Evolutionary conservation across 2,329 filamentous ascomycete genomes (phyloP), one percentile per base, ranked within the genome.

Genomic region (Albifimbria verrucaria): DNA sequence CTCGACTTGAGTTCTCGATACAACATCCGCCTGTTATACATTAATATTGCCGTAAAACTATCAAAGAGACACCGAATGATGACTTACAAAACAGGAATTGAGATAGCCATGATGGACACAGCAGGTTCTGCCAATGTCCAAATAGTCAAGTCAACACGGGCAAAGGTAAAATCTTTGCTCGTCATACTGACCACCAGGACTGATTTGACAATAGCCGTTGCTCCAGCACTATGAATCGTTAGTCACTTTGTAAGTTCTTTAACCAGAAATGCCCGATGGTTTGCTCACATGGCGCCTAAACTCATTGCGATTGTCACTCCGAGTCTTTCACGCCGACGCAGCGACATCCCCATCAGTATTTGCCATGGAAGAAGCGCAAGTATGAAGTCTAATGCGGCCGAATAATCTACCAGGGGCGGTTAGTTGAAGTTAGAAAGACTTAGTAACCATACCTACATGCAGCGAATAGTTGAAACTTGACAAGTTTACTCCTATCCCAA

Each of bases 291-390:
- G 7, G 61, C 65, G 18, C 68, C 68, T 11, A 71, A 49, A 48
- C 68, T 71, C 68, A 71, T 71, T 7, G 68, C 68, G 11, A 70
- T 52, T 18, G 68, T 66, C 7, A 71, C 64, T 18, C 68, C 68
- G 25, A 71, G 55, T 32, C 63, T 65, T 50, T 71, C 68, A 7
- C 67, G 66, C 4, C 63, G 61, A 5, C 57, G 54, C 65, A 71
- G 65, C 0, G 58, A 55, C 59, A 68, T 65, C 10, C 62, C 57
- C 65, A 69, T 68, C 6, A 71, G 50, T 2, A 71, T 68, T 4
- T 60, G 62, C 68, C 68, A 71, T 0, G 68, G 68, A 1, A 71
- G 57, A 15, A 69, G 55, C 0, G 68, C 68, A 46, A 71, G 36
- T 0, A 71, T 62, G 15, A 71, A 68, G 25, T 71, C 68, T 7